Conservation (phyloP, 108 stramenopile genomes). For the Pelagomonas calceolata region DNA sequence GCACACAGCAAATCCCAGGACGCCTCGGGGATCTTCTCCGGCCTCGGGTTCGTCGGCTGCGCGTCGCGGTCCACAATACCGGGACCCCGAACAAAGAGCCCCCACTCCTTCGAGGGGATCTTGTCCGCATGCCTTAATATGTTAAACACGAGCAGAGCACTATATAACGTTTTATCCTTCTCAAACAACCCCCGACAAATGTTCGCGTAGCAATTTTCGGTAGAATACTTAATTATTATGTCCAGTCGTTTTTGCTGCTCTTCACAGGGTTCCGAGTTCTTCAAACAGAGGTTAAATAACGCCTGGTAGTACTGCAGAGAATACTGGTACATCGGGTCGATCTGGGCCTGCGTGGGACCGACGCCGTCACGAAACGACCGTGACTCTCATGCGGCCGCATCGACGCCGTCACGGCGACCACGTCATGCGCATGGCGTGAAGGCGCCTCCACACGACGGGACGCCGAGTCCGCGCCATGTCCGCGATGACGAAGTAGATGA, state of each 20-base stretch:
- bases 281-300: constrained; percentile 42
- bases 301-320: constrained; percentile 42
- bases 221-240: constrained; percentile 36
- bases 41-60: constrained; percentile 24
- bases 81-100: constrained; percentile 33
- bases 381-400: too few relatives aligned
- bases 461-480: constrained; percentile 44
- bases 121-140: constrained; percentile 30
- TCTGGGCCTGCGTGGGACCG: too few relatives aligned
- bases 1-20: constrained; percentile 43
- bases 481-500: constrained; percentile 53
- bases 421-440: too few relatives aligned
- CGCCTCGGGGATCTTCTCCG: constrained; percentile 19
- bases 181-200: constrained; percentile 54
- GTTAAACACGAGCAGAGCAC: constrained; percentile 39
- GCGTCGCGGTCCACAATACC: constrained; percentile 27
- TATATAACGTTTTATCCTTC: constrained; percentile 36
- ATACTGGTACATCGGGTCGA: constrained; percentile 22
- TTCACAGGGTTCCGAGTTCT: constrained; percentile 15
- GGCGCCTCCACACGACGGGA: constrained; percentile 44
- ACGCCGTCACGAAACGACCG: too few relatives aligned
- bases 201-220: constrained; percentile 34
- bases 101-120: constrained; percentile 32
- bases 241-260: constrained; percentile 27
- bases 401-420: too few relatives aligned